phyloP scores from a whole-genome alignment of 352 stramenopile genomes.

The Pythium vanterpoolii region DNA sequence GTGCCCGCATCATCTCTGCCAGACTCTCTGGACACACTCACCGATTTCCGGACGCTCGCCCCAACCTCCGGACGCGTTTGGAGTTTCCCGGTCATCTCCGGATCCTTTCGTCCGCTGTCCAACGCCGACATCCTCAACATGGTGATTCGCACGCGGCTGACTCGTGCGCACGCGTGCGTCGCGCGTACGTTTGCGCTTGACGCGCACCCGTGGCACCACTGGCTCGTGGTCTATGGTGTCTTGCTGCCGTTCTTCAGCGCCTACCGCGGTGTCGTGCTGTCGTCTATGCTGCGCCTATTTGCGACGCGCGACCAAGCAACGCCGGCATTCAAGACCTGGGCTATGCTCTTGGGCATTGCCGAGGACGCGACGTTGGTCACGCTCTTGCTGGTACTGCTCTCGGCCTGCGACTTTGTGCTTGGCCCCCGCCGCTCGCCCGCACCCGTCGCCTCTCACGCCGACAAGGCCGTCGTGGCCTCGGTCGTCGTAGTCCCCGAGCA shows the following conservation, averaged over 20 bases:
- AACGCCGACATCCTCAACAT: constrained; percentile 13
- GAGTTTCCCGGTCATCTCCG: not conserved
- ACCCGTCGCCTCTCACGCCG: not conserved
- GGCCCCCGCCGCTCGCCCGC: constrained; percentile 6
- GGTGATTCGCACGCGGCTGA: not conserved
- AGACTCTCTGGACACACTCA: not conserved
- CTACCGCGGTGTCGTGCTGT: constrained; percentile 11
- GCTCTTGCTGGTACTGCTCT: constrained; percentile 13
- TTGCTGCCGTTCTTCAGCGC: constrained; percentile 14
- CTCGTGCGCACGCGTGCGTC: not conserved
- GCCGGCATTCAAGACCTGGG: not conserved
- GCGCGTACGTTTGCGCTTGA: not conserved
- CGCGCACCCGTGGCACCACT: constrained; percentile 13
- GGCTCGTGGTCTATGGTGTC: constrained; percentile 7
- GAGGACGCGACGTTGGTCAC: constrained; percentile 9
- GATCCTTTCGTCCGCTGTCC: constrained; percentile 19
- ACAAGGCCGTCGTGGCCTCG: not conserved
- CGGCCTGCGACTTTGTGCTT: constrained; percentile 1
- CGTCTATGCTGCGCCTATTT: constrained; percentile 4
- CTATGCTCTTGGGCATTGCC: constrained; percentile 4
- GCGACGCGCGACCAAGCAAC: not conserved
- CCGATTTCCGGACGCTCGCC: not conserved
- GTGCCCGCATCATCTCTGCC: no score
- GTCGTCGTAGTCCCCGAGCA: not conserved
- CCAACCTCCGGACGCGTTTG: not conserved